Evolutionary conservation across 306 rosid species (phyloP), one percentile per base, ranked within the genome.

Genomic region (Cicer yamashitae): DNA sequence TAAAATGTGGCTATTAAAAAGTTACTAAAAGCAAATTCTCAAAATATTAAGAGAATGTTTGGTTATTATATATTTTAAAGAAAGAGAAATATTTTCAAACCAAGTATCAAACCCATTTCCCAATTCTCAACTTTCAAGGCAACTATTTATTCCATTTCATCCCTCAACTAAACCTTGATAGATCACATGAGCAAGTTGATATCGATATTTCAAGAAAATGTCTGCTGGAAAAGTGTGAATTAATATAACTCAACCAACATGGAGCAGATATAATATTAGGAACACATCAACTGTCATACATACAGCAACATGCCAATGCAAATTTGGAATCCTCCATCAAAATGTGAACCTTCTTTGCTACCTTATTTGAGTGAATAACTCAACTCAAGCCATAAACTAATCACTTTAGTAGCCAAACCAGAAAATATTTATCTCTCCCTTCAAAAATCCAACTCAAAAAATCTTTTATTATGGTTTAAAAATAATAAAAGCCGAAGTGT

Each of bases 401-500:
- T 41, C 6, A 48, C 37, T 30, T 30, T 30, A 30, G 37, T 30
- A 3, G 37, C 37, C 37, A 30, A 30, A 30, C 37, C 37, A 30
- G 34, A 30, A 30, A 30, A 30, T 30, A 30, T 30, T 30, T 30
- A 30, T 30, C 37, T 30, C 37, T 30, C 37, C 37, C 37, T 30
- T 30, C 5, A 43, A 43, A 43, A 43, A 18, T 46, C 76, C 6
- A 58, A 47, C 60, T 34, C 50, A 71, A 52, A 50, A 52, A 7
- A 40, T 22, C 59, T 62, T 51, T 43, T 41, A 51, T 3, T 15
- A 14, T 52, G 6, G 7, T 71, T 20, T 56, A 45, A 56, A 56
- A 79, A 15, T 12, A 60, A 38, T 10, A 13, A 77, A 77, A 60
- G 56, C 53, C 34, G 39, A 25, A 11, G 59, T 17, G 59, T 1